Evolutionary conservation across 2,329 filamentous ascomycete genomes (phyloP).

Genomic region (Aureobasidium sp.): DNA sequence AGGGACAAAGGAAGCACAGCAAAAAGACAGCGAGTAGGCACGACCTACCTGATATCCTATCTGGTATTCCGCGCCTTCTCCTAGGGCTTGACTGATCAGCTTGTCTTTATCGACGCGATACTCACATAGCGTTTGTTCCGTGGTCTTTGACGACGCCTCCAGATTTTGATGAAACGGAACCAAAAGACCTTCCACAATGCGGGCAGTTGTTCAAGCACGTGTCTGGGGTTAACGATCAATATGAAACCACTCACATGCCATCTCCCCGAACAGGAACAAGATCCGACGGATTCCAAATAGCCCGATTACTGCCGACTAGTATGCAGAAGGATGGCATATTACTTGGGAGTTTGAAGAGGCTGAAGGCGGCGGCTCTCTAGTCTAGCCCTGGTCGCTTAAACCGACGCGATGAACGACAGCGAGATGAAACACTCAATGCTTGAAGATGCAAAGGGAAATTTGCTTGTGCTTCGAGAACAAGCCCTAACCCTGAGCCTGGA

Average conservation of each 20-base stretch:
- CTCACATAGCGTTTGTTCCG: no score
- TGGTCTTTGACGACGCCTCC: not conserved
- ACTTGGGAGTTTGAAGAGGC: not conserved
- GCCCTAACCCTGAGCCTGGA: not conserved
- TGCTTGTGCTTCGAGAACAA: not conserved
- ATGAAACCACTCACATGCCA: not conserved
- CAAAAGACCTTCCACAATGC: not conserved
- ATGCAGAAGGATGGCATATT: not conserved
- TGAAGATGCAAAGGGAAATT: not conserved
- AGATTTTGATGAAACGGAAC: slow-evolving; percentile 4
- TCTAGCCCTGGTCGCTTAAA: not conserved
- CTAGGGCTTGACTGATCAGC: not conserved
- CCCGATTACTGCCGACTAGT: not conserved
- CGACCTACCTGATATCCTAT: not conserved
- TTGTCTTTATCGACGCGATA: no score
- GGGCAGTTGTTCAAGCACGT: not conserved
- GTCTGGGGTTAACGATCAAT: not conserved
- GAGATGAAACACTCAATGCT: not conserved
- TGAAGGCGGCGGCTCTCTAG: no score
- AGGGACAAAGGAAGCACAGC: not conserved
- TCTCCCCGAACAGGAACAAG: not conserved
- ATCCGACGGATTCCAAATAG: not conserved
- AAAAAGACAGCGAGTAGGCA: not conserved
- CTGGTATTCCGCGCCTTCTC: not conserved
- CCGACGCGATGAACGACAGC: not conserved